A percentile compares a stretch with the other conserved stretches of the same genome.
phyloP scores from a whole-genome alignment of 352 stramenopile genomes.

The Globisporangium ultimum region DNA sequence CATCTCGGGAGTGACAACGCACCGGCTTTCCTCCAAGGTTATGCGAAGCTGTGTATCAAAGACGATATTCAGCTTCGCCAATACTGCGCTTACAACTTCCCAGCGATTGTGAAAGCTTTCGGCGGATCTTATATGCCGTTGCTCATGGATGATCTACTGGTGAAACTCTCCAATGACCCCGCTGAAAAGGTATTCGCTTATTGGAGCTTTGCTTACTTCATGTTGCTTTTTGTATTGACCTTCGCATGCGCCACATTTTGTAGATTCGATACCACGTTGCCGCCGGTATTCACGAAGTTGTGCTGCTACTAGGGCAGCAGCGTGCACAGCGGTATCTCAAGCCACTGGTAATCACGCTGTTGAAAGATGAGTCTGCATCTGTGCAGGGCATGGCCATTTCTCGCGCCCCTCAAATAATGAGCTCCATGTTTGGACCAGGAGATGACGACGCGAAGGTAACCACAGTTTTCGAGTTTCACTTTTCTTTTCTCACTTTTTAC shows the following conservation, averaged over 20 bases:
- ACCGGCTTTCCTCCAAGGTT: conserved; percentile 56
- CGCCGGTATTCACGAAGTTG: conserved; percentile 73
- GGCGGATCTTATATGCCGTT: conserved; percentile 42
- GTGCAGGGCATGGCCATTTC: conserved; percentile 69
- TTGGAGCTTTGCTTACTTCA: neutral
- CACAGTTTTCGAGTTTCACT: neutral
- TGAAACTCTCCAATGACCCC: conserved; percentile 51
- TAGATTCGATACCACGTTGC: conserved; percentile 66
- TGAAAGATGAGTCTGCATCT: conserved; percentile 57
- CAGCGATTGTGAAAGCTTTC: conserved; percentile 73
- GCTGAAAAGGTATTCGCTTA: conserved; percentile 35
- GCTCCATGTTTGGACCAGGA: conserved; percentile 37
- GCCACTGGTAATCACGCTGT: conserved; percentile 37
- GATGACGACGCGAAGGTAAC: conserved; percentile 74
- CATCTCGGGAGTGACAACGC: conserved; percentile 53
- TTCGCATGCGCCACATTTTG: no score
- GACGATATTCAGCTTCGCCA: conserved; percentile 64
- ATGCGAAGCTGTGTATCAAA: conserved; percentile 47
- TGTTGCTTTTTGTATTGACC: no score
- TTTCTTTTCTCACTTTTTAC: conserved; percentile 1
- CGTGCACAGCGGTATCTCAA: conserved; percentile 68
- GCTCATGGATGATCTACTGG: conserved; percentile 72
- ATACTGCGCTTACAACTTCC: conserved; percentile 77
- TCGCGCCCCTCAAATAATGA: conserved; percentile 46
- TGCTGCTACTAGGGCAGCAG: conserved; percentile 53